Evolutionary conservation across 495 filamentous ascomycete species (phyloP).

Genomic region (Xylaria grammica): DNA sequence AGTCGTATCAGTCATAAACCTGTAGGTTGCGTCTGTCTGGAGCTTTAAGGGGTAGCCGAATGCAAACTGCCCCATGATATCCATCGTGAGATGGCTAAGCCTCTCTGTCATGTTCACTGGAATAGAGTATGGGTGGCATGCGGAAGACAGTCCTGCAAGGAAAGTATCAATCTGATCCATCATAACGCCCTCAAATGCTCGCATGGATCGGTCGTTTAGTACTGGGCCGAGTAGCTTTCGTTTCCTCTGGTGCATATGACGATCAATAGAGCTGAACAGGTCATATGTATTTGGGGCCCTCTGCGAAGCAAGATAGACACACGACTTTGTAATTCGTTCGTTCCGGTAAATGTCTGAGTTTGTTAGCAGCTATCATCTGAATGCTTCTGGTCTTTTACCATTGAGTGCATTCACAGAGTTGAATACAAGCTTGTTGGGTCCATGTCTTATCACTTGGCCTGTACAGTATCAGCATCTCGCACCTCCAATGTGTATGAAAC

Average conservation of each 20-base stretch:
- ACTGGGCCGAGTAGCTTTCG: constrained; percentile 14
- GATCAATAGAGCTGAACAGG: constrained; percentile 11
- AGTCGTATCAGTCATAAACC: neutral
- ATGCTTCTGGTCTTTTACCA: neutral
- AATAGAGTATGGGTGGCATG: neutral
- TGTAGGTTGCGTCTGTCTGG: neutral
- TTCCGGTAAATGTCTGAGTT: neutral
- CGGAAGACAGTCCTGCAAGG: neutral
- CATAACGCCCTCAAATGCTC: constrained; percentile 5
- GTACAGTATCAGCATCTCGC: neutral
- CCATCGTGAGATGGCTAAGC: neutral
- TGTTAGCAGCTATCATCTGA: neutral
- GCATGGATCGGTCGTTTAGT: constrained; percentile 8
- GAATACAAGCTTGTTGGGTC: constrained; percentile 28
- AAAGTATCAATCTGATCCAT: neutral
- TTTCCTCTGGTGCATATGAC: neutral
- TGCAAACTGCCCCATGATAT: neutral
- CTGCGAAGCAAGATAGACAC: neutral
- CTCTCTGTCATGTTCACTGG: neutral
- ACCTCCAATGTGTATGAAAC: neutral
- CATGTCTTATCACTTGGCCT: constrained; percentile 26
- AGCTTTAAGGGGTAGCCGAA: neutral
- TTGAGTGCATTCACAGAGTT: constrained; percentile 25
- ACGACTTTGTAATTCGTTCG: neutral
- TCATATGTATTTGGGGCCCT: neutral